Evolutionary conservation across 257 asterid genomes (phyloP).

Genomic region (Penstemon barbatus): DNA sequence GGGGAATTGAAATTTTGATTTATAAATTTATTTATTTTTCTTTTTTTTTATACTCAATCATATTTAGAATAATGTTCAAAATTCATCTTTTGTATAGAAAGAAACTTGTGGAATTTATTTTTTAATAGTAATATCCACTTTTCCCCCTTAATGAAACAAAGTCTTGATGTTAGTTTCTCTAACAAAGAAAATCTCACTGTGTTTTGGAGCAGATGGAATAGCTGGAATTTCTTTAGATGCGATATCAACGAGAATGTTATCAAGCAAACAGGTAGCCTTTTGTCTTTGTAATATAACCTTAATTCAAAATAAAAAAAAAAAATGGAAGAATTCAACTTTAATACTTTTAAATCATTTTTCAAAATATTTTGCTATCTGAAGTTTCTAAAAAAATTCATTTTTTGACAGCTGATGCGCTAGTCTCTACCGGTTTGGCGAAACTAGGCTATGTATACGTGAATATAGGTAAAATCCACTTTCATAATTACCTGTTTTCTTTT

Average conservation of each 20-base stretch:
- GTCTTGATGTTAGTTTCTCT: constrained; percentile 4
- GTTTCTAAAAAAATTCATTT: not conserved
- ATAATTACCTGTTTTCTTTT: constrained; percentile 8
- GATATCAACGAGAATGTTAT: constrained; percentile 75
- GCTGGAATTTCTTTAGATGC: constrained; percentile 95
- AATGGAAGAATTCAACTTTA: too few relatives aligned
- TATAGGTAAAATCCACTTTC: constrained; percentile 41
- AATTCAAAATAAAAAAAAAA: too few relatives aligned
- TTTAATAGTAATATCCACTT: too few relatives aligned
- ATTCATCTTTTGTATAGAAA: too few relatives aligned
- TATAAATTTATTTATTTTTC: too few relatives aligned
- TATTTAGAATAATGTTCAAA: too few relatives aligned
- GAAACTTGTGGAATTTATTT: constrained; percentile 3
- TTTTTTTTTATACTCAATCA: too few relatives aligned
- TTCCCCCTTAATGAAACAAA: not conserved
- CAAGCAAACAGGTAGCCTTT: constrained; percentile 79
- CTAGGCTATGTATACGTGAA: constrained; percentile 76
- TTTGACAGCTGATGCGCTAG: constrained; percentile 82
- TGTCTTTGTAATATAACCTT: not conserved
- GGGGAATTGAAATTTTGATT: too few relatives aligned
- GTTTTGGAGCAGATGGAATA: constrained; percentile 68
- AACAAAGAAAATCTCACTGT: not conserved
- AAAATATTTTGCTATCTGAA: constrained; percentile 1
- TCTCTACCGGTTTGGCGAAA: constrained; percentile 83
- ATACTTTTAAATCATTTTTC: too few relatives aligned